A percentile compares a stretch with the other conserved stretches of the same genome.
These are phyloP conservation scores for Microthlaspi erraticum DNA, from an alignment of 345 rosid species.

Conservation along the genomic window DNA sequence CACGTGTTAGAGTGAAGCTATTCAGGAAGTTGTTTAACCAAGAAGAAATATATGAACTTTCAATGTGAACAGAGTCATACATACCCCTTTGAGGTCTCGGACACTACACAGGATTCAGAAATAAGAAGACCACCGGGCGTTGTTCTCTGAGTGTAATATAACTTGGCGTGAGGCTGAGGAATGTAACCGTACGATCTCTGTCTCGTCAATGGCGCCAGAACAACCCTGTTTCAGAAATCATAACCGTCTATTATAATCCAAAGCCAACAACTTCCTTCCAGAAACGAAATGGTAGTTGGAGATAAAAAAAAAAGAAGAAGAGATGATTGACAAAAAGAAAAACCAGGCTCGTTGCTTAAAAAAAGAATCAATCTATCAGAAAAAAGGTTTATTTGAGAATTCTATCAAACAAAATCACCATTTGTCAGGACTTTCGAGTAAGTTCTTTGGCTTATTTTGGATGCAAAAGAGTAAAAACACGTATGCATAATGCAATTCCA, in stretches of 20 bases:
- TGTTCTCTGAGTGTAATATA: constrained; percentile 72
- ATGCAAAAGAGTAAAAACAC: neutral
- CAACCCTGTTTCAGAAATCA: constrained; percentile 50
- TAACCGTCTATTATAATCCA: neutral
- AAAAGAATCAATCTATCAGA: neutral
- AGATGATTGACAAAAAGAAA: neutral
- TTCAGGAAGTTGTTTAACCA: no score
- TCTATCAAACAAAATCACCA: no score
- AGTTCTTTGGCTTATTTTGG: no score
- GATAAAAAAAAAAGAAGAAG: neutral
- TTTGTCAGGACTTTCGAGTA: no score
- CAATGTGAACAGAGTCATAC: no score
- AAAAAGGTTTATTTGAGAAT: no score
- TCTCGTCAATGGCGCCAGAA: constrained; percentile 65
- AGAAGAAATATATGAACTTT: no score
- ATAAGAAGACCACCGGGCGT: constrained; percentile 66
- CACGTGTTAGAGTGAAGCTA: no score
- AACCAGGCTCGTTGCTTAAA: neutral
- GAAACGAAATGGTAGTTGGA: neutral
- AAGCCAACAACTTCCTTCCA: neutral
- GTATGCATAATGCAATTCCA: no score
- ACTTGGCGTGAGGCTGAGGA: constrained; percentile 67
- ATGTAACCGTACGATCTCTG: constrained; percentile 53
- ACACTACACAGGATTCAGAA: constrained; percentile 57
- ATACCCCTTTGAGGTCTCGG: constrained; percentile 59